A percentile compares a stretch with the other conserved stretches of the same genome.
These are phyloP conservation scores for Thermothielavioides terrestris DNA, from an alignment of 495 filamentous ascomycete species.

Conservation along the genomic window DNA sequence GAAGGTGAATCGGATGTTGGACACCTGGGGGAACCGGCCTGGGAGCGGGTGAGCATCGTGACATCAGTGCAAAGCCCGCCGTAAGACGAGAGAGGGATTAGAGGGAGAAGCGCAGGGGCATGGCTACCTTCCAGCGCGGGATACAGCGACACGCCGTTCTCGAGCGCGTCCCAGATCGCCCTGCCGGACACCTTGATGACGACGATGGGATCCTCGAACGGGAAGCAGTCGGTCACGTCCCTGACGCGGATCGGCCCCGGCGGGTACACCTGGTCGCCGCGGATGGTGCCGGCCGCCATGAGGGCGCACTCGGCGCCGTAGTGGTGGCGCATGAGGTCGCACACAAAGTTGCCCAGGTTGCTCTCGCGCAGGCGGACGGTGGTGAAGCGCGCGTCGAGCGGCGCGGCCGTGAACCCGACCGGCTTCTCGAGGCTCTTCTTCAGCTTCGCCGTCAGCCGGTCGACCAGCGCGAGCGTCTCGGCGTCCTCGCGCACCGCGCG, in stretches of 20 bases:
- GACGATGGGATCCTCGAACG: conserved; percentile 85
- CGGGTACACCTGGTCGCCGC: conserved; percentile 82
- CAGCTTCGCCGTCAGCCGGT: conserved; percentile 59
- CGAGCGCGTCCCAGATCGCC: conserved; percentile 63
- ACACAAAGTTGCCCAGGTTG: conserved; percentile 83
- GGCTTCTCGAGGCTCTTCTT: conserved; percentile 71
- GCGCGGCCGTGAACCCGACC: conserved; percentile 68
- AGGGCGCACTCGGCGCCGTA: conserved; percentile 71
- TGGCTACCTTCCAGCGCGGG: conserved; percentile 78
- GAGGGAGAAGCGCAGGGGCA: too few relatives aligned
- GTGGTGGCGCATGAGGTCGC: conserved; percentile 79
- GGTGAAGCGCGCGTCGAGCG: conserved; percentile 76
- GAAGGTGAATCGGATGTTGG: conserved; percentile 65
- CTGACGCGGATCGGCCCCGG: conserved; percentile 66
- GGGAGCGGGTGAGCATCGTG: too few relatives aligned
- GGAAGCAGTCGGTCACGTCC: conserved; percentile 75
- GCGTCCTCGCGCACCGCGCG: conserved; percentile 55
- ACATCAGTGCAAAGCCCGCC: background rate
- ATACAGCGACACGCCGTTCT: conserved; percentile 71
- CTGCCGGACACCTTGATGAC: conserved; percentile 59
- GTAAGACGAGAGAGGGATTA: background rate
- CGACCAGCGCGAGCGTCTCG: conserved; percentile 48
- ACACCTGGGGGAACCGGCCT: conserved; percentile 69
- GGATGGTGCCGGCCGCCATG: conserved; percentile 82
- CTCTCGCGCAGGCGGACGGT: conserved; percentile 70